Base-by-base conservation (phyloP, 495 filamentous ascomycete genomes). In the Talaromyces trachyspermus region DNA sequence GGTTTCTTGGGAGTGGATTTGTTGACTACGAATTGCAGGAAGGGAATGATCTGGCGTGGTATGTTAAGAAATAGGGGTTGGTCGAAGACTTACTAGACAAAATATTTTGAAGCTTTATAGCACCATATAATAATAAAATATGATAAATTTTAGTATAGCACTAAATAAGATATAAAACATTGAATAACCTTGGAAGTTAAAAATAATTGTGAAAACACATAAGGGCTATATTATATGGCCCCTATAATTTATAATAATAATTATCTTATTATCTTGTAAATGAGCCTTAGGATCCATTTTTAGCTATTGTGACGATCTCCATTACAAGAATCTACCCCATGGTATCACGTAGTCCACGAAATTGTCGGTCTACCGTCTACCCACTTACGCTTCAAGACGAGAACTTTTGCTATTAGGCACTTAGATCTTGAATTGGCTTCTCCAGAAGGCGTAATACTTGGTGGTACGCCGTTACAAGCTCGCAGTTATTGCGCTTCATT, bases 1-100 rank as follows among this genome's bases (percentile, higher is more conserved):
- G 59, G n/a, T 77, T 68, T 55, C 45, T 78, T 52, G 75, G 75
- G 1, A 75, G 74, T 58, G 75, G 75, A 10, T 62, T 50, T 27
- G 46, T 58, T 24, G 59, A 54, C 47, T 58, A 49, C 35, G 61
- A 63, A 46, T 52, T 53, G 52, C 43, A 46, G 2, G 50, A 55
- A 40, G 51, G 49, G 5, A 24, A 48, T 47, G 60, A 63, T 52
- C 25, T 63, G 49, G 46, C 57, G 30, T 63, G 51, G 50, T 63
- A 63, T 49, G 50, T 61, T 14, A 44, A 58, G 26, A 57, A 68
- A 25, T 36, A 36, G 33, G 33, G 33, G 33, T 6, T 36, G 33
- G 33, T 36, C 33, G 17, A 10, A 14, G 33, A 36, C 17, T n/a
- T 36, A 36, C 12, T 36, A 36, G 33, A n/a, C 11, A 36, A 36